Conservation (phyloP, 2,329 filamentous ascomycete genomes). For the Fusarium pininemorale region DNA sequence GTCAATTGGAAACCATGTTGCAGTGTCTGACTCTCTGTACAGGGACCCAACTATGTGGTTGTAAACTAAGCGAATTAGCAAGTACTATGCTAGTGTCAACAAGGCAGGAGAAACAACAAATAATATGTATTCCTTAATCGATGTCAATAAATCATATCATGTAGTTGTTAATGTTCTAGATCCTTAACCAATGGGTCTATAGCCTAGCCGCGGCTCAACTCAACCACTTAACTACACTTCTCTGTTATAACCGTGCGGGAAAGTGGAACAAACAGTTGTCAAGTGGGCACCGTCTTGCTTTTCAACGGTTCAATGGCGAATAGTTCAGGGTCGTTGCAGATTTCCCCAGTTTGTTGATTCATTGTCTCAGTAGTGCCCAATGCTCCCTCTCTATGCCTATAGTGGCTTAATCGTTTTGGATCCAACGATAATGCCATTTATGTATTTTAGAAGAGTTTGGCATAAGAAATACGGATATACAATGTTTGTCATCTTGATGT, state of each 20-base stretch:
- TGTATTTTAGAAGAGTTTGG: background rate
- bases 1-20: slow-evolving; percentile 24
- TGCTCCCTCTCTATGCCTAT: background rate
- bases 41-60: slow-evolving; percentile 6
- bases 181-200: background rate
- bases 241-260: background rate
- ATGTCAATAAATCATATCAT: background rate
- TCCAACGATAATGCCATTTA: background rate
- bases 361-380: background rate
- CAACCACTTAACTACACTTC: background rate
- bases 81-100: background rate
- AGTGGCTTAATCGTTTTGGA: background rate
- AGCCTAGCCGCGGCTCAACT: background rate
- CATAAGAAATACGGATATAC: background rate
- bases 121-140: background rate
- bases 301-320: slow-evolving; percentile 24
- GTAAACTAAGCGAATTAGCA: background rate
- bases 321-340: slow-evolving; percentile 22
- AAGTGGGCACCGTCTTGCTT: slow-evolving; percentile 19
- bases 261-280: slow-evolving; percentile 20
- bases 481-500: background rate
- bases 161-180: background rate
- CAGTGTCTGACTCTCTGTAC: slow-evolving; percentile 1
- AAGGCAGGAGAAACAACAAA: background rate
- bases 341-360: slow-evolving; percentile 14